Conservation (phyloP, 2,329 filamentous ascomycete genomes). For the Cercospora sojina region DNA sequence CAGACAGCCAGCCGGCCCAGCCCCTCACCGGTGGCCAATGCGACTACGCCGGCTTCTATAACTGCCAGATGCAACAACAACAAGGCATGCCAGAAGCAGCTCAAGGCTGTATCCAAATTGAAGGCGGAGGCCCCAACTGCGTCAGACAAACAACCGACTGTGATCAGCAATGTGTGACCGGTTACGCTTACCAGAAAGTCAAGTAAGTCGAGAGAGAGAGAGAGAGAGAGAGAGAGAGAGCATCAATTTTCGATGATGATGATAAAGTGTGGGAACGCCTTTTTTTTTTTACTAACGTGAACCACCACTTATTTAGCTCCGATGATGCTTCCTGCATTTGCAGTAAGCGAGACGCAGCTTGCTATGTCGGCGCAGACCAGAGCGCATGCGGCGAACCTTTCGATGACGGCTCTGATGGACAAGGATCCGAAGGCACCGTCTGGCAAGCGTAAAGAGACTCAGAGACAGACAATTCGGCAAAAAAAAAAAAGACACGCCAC, state of each 20-base stretch:
- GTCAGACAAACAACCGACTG: slow-evolving; percentile 9
- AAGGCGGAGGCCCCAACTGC: slow-evolving; percentile 8
- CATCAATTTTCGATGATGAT: too few species aligned
- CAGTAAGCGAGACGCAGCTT: slow-evolving; percentile 6
- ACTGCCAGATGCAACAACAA: background rate
- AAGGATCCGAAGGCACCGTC: background rate
- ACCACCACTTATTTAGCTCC: slow-evolving; percentile 1
- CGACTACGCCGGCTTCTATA: background rate
- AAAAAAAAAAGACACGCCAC: too few species aligned
- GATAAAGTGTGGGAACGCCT: too few species aligned
- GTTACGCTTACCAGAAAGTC: slow-evolving; percentile 12
- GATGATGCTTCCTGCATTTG: slow-evolving; percentile 9
- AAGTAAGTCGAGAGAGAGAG: background rate
- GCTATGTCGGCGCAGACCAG: background rate
- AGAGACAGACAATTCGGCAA: too few species aligned
- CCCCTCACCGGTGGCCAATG: slow-evolving; percentile 1
- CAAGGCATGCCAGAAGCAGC: background rate
- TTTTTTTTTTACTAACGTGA: too few species aligned
- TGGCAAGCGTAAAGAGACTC: background rate
- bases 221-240: too few species aligned
- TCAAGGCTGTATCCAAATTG: slow-evolving; percentile 8
- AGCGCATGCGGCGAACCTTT: background rate
- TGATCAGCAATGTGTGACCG: background rate
- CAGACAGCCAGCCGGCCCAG: too few species aligned
- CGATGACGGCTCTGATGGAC: background rate